phyloP scores from a whole-genome alignment of 352 stramenopile species.

The Blastocystis sp. region DNA sequence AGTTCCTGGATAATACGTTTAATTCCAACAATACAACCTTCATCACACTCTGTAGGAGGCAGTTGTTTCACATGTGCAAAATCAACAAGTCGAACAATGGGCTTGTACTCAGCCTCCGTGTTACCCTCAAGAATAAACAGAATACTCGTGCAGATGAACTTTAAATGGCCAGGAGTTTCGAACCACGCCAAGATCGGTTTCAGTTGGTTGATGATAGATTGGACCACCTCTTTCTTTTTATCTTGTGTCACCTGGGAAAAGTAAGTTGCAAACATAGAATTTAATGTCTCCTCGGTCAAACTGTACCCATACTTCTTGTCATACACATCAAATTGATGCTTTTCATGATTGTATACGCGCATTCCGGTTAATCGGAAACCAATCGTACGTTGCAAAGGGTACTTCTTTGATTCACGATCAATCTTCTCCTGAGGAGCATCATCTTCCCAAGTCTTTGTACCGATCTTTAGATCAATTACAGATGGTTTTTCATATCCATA shows the following conservation, averaged over 20 bases:
- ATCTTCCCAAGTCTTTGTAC: constrained; percentile 58
- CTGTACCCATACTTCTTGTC: constrained; percentile 58
- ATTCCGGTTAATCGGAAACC: constrained; percentile 61
- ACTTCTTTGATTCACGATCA: constrained; percentile 60
- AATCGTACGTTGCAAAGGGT: constrained; percentile 48
- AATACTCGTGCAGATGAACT: constrained; percentile 57
- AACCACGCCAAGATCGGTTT: constrained; percentile 9
- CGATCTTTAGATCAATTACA: constrained; percentile 59
- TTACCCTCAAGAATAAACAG: constrained; percentile 55
- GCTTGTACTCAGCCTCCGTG: not conserved
- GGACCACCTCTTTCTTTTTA: not conserved
- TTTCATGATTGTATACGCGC: constrained; percentile 50
- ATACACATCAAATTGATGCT: constrained; percentile 34
- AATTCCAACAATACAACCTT: constrained; percentile 47
- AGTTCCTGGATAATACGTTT: constrained; percentile 9
- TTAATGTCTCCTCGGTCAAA: constrained; percentile 29
- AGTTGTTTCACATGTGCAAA: constrained; percentile 48
- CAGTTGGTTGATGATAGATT: constrained; percentile 32
- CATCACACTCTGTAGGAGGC: not conserved
- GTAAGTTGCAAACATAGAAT: constrained; percentile 29
- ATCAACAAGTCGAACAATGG: constrained; percentile 14
- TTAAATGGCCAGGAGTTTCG: not conserved
- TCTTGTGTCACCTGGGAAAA: not conserved
- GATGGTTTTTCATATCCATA: constrained; percentile 39
- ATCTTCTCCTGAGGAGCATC: constrained; percentile 61